phyloP scores from a whole-genome alignment of 176 grass and related monocot species.

The Saccharum spontaneum region DNA sequence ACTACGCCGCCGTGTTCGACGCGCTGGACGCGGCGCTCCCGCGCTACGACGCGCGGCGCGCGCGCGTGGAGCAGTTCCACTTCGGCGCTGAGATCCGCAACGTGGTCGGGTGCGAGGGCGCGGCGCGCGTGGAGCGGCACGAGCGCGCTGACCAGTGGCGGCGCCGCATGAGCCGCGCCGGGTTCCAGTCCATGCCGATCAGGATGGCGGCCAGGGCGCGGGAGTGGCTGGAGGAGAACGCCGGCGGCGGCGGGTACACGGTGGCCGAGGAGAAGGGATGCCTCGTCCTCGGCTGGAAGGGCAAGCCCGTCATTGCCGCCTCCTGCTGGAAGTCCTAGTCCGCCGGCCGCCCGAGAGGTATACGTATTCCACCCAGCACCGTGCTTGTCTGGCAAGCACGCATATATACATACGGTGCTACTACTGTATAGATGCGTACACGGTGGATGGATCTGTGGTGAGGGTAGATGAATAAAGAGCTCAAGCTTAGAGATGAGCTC shows the following conservation, averaged over 20 bases:
- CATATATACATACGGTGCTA: background rate
- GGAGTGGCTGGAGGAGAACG: conserved; percentile 56
- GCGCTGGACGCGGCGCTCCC: conserved; percentile 63
- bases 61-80: conserved; percentile 73
- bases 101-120: conserved; percentile 78
- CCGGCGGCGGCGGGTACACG: conserved; percentile 51
- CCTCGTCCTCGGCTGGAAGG: conserved; percentile 72
- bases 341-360: background rate
- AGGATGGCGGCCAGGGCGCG: conserved; percentile 56
- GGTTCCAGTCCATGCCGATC: conserved; percentile 58
- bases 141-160: conserved; percentile 85
- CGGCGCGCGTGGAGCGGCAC: conserved; percentile 75
- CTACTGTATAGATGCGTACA: background rate
- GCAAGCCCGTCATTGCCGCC: conserved; percentile 59
- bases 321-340: conserved; percentile 72
- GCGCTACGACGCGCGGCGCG: conserved; percentile 56
- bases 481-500: conserved; percentile 14
- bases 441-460: background rate
- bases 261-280: conserved; percentile 69
- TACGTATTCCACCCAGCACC: background rate
- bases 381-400: background rate
- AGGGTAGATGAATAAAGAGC: conserved; percentile 16
- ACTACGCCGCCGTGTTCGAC: conserved; percentile 76
- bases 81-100: conserved; percentile 70
- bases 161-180: conserved; percentile 67